A percentile compares a stretch with the other conserved stretches of the same genome.
phyloP scores from a whole-genome alignment of 768 basidiomycete species.

The Collybiopsis confluens region DNA sequence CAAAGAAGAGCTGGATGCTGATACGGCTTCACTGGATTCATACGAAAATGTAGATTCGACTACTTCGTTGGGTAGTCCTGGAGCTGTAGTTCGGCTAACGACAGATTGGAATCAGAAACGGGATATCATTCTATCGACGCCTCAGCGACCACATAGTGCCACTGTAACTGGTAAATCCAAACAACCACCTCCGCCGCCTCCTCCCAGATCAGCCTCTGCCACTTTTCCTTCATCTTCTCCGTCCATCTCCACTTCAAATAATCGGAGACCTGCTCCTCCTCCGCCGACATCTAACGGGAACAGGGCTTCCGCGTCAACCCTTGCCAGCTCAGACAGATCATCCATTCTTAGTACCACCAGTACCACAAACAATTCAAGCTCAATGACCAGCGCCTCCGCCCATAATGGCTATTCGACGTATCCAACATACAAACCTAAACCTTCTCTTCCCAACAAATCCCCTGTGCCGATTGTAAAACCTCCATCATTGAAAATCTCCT shows the following conservation, averaged over 20 bases:
- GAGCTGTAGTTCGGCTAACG: slow-evolving; percentile 36
- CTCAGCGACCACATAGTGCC: slow-evolving; percentile 37
- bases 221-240: slow-evolving; percentile 16
- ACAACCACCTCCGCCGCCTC: slow-evolving; percentile 12
- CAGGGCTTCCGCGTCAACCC: slow-evolving; percentile 27
- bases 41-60: slow-evolving; percentile 62
- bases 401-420: slow-evolving; percentile 4
- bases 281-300: slow-evolving; percentile 18
- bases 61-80: slow-evolving; percentile 50
- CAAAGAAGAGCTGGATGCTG: slow-evolving; percentile 33
- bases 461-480: not conserved
- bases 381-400: slow-evolving; percentile 16
- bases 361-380: slow-evolving; percentile 29
- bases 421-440: slow-evolving; percentile 12
- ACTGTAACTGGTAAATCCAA: not conserved
- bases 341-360: slow-evolving; percentile 60
- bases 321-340: slow-evolving; percentile 53
- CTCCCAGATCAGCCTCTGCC: slow-evolving; percentile 10
- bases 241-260: slow-evolving; percentile 4
- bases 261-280: slow-evolving; percentile 13
- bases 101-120: slow-evolving; percentile 44
- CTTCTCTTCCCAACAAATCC: slow-evolving; percentile 7
- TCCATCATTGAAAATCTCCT: not conserved
- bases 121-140: slow-evolving; percentile 41
- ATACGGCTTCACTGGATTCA: slow-evolving; percentile 53